Conservation (phyloP, 768 basidiomycete species). For the Auricularia sp. region DNA sequence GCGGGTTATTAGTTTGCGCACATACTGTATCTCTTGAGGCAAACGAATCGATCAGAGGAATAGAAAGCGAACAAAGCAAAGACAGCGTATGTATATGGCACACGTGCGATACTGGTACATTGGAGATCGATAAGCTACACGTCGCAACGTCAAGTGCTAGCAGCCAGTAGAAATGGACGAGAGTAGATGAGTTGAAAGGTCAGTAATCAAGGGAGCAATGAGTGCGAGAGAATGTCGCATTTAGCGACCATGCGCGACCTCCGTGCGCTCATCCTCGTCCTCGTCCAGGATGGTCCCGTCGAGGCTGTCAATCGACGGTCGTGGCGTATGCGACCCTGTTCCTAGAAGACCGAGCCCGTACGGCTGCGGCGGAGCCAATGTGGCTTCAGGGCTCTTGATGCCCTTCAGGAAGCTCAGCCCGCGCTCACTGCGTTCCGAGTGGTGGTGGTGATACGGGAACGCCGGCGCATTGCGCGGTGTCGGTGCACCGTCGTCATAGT, state of each 20-base stretch:
- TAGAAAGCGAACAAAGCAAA: not conserved
- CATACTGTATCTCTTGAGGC: not conserved
- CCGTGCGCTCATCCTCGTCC: not conserved
- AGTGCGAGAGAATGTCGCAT: too few species aligned
- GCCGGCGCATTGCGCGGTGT: not conserved
- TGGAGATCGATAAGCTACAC: too few species aligned
- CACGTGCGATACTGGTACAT: too few species aligned
- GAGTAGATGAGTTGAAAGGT: too few species aligned
- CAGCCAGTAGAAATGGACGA: too few species aligned
- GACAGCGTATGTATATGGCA: not conserved
- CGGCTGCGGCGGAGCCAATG: not conserved
- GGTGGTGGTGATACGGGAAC: not conserved
- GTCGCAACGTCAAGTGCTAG: too few species aligned
- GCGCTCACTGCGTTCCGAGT: not conserved
- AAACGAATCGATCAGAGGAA: not conserved
- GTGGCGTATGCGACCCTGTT: not conserved
- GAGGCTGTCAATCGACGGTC: not conserved
- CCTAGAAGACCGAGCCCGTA: not conserved
- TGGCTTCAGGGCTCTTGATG: not conserved
- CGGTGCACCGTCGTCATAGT: not conserved
- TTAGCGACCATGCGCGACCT: too few species aligned
- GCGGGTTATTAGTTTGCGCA: conserved; percentile 54
- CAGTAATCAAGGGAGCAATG: too few species aligned
- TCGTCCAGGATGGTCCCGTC: not conserved
- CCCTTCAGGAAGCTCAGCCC: not conserved